Conservation (phyloP, 352 stramenopile species). For the Salisapilia sapeloensis region DNA sequence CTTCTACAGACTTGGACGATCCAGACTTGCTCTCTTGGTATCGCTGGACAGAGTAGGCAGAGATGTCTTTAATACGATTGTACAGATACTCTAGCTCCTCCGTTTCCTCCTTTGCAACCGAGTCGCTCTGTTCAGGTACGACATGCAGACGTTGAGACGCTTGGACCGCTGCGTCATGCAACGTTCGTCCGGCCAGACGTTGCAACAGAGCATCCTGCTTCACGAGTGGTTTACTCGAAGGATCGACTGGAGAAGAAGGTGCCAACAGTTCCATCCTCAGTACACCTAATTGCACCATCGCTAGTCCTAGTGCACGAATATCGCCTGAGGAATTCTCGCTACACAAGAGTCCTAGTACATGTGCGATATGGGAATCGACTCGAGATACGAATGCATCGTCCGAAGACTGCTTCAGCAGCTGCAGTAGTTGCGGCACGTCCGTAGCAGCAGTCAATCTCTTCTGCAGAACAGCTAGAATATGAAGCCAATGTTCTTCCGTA, state of each 20-base stretch:
- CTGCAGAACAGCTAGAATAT: conserved; percentile 5
- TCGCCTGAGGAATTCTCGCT: conserved; percentile 6
- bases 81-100: conserved; percentile 6
- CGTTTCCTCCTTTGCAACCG: conserved; percentile 1
- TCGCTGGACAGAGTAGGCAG: conserved; percentile 25
- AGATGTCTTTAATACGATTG: conserved; percentile 5
- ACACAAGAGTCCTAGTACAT: conserved; percentile 12
- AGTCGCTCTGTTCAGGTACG: conserved; percentile 11
- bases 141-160: conserved; percentile 39
- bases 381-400: conserved; percentile 13
- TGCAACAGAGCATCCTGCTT: conserved; percentile 88
- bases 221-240: conserved; percentile 84
- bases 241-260: conserved; percentile 91
- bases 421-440: conserved; percentile 11
- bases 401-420: conserved; percentile 13
- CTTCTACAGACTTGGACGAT: conserved; percentile 3
- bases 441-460: too few relatives aligned
- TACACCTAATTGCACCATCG: conserved; percentile 77
- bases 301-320: not conserved
- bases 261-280: conserved; percentile 87
- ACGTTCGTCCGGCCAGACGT: conserved; percentile 55
- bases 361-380: conserved; percentile 20
- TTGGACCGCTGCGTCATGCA: conserved; percentile 35
- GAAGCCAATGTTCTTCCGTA: conserved; percentile 3
- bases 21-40: conserved; percentile 7